These are phyloP conservation scores for Schizochytrium sp. DNA, from an alignment of 108 stramenopile genomes.

Conservation along the genomic window DNA sequence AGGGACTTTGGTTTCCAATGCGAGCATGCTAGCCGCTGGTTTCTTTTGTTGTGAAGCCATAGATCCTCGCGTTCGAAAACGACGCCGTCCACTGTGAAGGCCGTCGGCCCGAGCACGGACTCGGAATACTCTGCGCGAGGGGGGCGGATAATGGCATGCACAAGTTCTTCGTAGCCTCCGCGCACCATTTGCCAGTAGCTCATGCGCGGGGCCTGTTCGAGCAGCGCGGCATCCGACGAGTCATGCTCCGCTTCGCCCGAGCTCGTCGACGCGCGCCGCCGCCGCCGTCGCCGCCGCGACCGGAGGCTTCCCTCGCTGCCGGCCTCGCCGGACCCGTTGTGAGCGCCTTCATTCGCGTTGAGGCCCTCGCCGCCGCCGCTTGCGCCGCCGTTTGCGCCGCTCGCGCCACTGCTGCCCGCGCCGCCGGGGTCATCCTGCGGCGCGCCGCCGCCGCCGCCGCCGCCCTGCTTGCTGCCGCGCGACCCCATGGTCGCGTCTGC, in stretches of 20 bases:
- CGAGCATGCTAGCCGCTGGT: conserved; percentile 73
- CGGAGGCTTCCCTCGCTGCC: too few species aligned
- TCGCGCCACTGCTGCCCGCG: too few species aligned
- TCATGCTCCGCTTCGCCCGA: not conserved
- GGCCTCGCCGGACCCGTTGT: too few species aligned
- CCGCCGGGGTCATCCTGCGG: too few species aligned
- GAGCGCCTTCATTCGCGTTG: too few species aligned
- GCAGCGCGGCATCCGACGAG: not conserved
- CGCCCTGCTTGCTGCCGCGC: too few species aligned
- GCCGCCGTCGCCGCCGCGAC: not conserved
- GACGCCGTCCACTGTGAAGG: conserved; percentile 48
- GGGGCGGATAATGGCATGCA: conserved; percentile 95
- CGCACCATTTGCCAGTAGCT: conserved; percentile 56
- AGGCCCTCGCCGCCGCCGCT: too few species aligned
- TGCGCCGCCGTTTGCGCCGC: too few species aligned
- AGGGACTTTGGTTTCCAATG: conserved; percentile 80
- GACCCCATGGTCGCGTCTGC: too few species aligned
- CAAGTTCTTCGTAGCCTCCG: conserved; percentile 78
- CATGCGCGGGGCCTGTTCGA: not conserved
- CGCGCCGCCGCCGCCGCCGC: too few species aligned
- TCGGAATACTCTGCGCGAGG: conserved; percentile 71
- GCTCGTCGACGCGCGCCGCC: not conserved
- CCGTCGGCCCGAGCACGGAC: conserved; percentile 49
- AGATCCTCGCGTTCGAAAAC: conserved; percentile 86
- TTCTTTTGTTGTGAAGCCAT: conserved; percentile 72